Evolutionary conservation across 164 flowering plant species (phyloP).

Genomic region (Macadamia tetraphylla): DNA sequence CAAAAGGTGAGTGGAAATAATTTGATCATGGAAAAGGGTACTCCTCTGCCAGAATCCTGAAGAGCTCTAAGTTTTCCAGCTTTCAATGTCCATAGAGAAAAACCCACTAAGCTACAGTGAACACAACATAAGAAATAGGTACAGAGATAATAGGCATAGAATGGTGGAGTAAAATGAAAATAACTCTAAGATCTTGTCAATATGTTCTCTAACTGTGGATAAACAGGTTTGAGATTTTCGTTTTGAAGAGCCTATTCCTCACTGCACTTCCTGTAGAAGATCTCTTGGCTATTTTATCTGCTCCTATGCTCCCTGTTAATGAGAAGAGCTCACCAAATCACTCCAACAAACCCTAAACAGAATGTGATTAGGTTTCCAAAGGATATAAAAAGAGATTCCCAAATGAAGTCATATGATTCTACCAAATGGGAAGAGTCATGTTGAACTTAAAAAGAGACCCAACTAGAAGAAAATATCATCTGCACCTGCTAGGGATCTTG

Average conservation of each 20-base stretch:
- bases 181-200: conserved; percentile 56
- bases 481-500: background rate
- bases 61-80: conserved; percentile 57
- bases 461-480: background rate
- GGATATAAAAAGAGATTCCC: background rate
- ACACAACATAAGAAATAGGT: background rate
- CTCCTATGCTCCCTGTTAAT: conserved; percentile 24
- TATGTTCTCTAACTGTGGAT: conserved; percentile 20
- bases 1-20: conserved; percentile 1
- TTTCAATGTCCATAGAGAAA: conserved; percentile 11
- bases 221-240: conserved; percentile 15
- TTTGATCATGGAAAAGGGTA: conserved; percentile 29
- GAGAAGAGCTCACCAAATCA: background rate
- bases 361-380: background rate
- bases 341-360: background rate
- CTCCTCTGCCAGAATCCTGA: conserved; percentile 54
- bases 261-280: conserved; percentile 34
- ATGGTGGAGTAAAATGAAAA: background rate
- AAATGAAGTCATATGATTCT: background rate
- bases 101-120: conserved; percentile 1
- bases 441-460: too few species aligned
- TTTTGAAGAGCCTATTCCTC: conserved; percentile 44
- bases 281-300: conserved; percentile 34
- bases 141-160: background rate
- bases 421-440: background rate